These are phyloP conservation scores for Licmophora abbreviata DNA, from an alignment of 108 stramenopile genomes.

Conservation along the genomic window DNA sequence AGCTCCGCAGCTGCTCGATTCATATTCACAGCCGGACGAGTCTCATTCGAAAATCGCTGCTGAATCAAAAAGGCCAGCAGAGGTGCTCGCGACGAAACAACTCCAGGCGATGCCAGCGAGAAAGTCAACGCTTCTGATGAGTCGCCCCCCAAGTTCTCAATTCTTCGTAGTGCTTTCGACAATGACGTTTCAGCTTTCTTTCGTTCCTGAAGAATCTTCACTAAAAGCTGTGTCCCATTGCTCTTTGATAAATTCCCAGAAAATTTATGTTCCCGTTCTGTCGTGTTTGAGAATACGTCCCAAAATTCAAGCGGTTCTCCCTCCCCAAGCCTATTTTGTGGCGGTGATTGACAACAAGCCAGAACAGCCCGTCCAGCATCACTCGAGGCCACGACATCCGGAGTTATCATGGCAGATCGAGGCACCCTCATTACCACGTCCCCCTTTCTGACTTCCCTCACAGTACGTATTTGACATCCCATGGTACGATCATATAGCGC, in stretches of 20 bases:
- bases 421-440: constrained; percentile 70
- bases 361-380: constrained; percentile 73
- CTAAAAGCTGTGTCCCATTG: constrained; percentile 68
- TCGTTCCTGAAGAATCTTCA: constrained; percentile 79
- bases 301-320: constrained; percentile 30
- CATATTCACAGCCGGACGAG: constrained; percentile 33
- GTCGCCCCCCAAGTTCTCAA: not conserved
- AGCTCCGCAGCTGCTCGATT: constrained; percentile 3
- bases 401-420: constrained; percentile 64
- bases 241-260: constrained; percentile 39
- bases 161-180: constrained; percentile 9
- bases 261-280: constrained; percentile 29
- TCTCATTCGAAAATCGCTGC: constrained; percentile 63
- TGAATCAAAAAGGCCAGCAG: constrained; percentile 67
- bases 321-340: constrained; percentile 1
- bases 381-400: constrained; percentile 79
- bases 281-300: constrained; percentile 70
- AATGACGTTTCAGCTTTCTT: constrained; percentile 61
- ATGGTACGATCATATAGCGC: constrained; percentile 78
- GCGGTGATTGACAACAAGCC: constrained; percentile 51
- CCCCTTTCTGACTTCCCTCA: constrained; percentile 66
- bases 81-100: constrained; percentile 47
- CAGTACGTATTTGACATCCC: constrained; percentile 74
- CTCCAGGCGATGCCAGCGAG: constrained; percentile 17
- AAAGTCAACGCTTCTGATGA: constrained; percentile 3